A percentile compares a stretch with the other conserved stretches of the same genome.
phyloP scores from a whole-genome alignment of 305 asterid genomes.

The Fraxinus baroniana region DNA sequence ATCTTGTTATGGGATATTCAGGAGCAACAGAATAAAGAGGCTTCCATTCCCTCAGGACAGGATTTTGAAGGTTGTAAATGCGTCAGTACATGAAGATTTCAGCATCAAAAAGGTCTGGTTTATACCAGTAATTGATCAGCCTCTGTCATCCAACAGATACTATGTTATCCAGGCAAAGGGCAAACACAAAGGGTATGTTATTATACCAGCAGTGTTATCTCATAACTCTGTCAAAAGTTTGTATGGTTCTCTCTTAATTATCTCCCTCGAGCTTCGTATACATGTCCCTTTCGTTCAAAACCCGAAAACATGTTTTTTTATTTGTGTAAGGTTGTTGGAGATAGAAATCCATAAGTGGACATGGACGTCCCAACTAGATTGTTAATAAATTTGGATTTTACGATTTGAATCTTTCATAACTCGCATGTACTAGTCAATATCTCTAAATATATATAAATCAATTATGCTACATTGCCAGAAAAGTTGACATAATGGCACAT shows the following conservation, averaged over 20 bases:
- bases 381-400: neutral
- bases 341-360: neutral
- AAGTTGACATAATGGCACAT: too few species aligned
- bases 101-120: constrained; percentile 59
- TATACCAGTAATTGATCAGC: constrained; percentile 67
- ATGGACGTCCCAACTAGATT: neutral
- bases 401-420: neutral
- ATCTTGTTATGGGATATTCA: constrained; percentile 61
- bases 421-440: neutral
- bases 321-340: neutral
- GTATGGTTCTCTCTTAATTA: neutral
- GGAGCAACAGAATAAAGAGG: constrained; percentile 40
- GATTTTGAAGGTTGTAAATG: constrained; percentile 66
- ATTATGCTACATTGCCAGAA: too few species aligned
- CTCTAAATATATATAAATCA: neutral
- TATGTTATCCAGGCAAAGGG: constrained; percentile 70
- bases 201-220: neutral
- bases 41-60: constrained; percentile 83
- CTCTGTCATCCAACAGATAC: constrained; percentile 67
- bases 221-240: neutral
- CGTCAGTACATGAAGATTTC: constrained; percentile 48
- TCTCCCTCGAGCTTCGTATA: neutral
- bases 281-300: neutral
- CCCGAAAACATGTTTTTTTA: neutral
- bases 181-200: constrained; percentile 57